Percentiles rank a stretch among this genome's conserved stretches.
These are phyloP conservation scores for Zygosaccharomyces gambellarensis DNA, from an alignment of 805 yeast species.

Conservation along the genomic window DNA sequence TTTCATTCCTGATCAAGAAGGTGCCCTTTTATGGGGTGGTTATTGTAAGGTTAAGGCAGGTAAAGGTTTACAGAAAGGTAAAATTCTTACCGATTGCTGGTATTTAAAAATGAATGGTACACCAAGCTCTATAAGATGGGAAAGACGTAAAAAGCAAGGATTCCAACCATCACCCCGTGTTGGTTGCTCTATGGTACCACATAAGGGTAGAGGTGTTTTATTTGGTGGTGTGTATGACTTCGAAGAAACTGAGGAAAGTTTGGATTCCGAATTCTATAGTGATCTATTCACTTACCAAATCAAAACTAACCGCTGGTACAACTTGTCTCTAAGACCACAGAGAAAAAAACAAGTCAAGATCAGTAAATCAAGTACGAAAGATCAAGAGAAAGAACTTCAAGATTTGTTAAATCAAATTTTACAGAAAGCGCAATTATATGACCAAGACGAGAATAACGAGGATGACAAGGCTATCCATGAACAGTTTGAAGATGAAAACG, in stretches of 20 bases:
- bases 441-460: constrained; percentile 43
- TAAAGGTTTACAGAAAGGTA: constrained; percentile 86
- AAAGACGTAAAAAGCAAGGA: constrained; percentile 83
- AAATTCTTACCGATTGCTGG: constrained; percentile 85
- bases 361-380: constrained; percentile 42
- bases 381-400: constrained; percentile 75
- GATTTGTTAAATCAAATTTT: constrained; percentile 69
- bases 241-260: constrained; percentile 90
- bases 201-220: constrained; percentile 84
- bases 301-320: constrained; percentile 86
- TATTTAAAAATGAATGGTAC: constrained; percentile 80
- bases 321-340: constrained; percentile 56
- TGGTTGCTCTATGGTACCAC: constrained; percentile 87
- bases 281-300: constrained; percentile 75
- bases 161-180: constrained; percentile 89
- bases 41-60: constrained; percentile 88
- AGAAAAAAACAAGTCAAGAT: constrained; percentile 48
- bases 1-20: constrained; percentile 70
- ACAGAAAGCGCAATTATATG: constrained; percentile 66
- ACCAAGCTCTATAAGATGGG: constrained; percentile 70
- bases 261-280: constrained; percentile 81
- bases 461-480: constrained; percentile 32
- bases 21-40: constrained; percentile 88
- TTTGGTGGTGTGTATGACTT: constrained; percentile 96
- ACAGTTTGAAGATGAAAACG: constrained; percentile 37